Percentiles rank a stretch among this genome's conserved stretches.
These are phyloP conservation scores for Apium graveolens DNA, from an alignment of 129 eudicot genomes.

Conservation along the genomic window DNA sequence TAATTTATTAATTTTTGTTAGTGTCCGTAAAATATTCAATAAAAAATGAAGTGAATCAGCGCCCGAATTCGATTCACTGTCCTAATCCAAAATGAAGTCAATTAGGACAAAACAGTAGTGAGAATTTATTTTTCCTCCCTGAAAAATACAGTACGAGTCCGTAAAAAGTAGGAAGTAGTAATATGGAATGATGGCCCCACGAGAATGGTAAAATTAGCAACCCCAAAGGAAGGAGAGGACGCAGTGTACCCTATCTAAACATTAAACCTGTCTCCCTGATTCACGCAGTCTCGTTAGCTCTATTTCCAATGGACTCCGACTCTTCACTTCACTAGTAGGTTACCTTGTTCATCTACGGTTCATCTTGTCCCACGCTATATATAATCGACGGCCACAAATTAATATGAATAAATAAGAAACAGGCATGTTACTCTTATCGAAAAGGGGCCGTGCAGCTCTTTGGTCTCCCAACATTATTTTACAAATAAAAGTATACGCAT, in stretches of 20 bases:
- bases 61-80: too few species aligned
- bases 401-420: not conserved
- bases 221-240: too few species aligned
- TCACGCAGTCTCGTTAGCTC: not conserved
- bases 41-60: too few species aligned
- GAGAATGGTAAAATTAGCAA: not conserved
- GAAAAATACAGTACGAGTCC: not conserved
- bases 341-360: not conserved
- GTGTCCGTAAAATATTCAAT: too few species aligned
- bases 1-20: too few species aligned
- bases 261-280: not conserved
- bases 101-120: not conserved
- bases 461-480: not conserved
- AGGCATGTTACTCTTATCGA: not conserved
- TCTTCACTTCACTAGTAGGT: not conserved
- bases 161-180: not conserved
- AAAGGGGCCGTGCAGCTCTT: not conserved
- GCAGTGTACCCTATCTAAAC: not conserved
- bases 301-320: not conserved
- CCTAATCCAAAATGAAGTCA: too few species aligned
- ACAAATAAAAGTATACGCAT: too few species aligned
- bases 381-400: not conserved
- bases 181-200: not conserved
- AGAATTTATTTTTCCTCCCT: too few species aligned
- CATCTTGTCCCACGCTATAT: too few species aligned